A percentile compares a stretch with the other conserved stretches of the same genome.
phyloP scores from a whole-genome alignment of 805 yeast species.

The Candida orba region DNA sequence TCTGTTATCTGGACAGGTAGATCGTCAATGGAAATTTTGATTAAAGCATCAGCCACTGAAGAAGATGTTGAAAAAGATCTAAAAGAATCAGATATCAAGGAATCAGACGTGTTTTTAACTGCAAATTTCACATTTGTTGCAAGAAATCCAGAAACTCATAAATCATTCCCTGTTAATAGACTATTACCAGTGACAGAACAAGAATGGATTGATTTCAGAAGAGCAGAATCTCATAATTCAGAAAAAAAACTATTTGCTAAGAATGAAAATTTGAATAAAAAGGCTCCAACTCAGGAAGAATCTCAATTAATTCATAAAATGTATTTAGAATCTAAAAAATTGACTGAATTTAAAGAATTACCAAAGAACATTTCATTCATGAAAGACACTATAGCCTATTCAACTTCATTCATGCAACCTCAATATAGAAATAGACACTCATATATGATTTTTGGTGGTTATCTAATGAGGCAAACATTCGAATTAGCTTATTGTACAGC shows the following conservation, averaged over 20 bases:
- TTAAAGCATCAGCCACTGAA: constrained; percentile 75
- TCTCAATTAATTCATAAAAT: constrained; percentile 67
- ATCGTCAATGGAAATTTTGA: constrained; percentile 92
- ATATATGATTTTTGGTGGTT: constrained; percentile 94
- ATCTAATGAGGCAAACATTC: constrained; percentile 83
- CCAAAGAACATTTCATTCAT: constrained; percentile 54
- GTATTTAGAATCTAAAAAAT: constrained; percentile 50
- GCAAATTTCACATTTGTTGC: constrained; percentile 96
- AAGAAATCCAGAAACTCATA: constrained; percentile 87
- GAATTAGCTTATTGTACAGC: constrained; percentile 92
- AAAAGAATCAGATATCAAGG: constrained; percentile 50
- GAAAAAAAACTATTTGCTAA: constrained; percentile 76
- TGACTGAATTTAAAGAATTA: constrained; percentile 26
- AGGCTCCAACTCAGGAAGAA: constrained; percentile 75
- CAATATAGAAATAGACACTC: constrained; percentile 94
- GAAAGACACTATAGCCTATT: constrained; percentile 63
- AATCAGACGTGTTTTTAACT: constrained; percentile 67
- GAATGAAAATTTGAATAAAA: constrained; percentile 47
- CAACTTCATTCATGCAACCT: constrained; percentile 91
- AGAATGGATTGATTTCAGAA: constrained; percentile 77
- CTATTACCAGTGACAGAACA: constrained; percentile 65
- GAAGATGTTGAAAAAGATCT: constrained; percentile 38
- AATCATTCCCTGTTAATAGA: constrained; percentile 78
- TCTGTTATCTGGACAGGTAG: constrained; percentile 91
- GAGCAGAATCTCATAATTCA: constrained; percentile 87